Evolutionary conservation across 176 grass and related monocot species (phyloP).

Genomic region (Eleusine coracana): DNA sequence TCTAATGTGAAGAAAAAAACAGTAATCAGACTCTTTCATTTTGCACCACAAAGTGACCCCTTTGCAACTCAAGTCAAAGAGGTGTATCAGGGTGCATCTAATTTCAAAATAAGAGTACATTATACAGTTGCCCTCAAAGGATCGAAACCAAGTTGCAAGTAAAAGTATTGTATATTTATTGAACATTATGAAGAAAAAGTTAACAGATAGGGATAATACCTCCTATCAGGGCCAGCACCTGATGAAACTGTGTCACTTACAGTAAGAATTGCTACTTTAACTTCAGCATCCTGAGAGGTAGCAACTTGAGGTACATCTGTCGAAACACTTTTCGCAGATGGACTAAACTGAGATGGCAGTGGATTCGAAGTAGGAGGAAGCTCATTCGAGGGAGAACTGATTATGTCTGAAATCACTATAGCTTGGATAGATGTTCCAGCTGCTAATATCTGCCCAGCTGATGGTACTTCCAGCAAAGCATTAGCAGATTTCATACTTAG

Average conservation of each 20-base stretch:
- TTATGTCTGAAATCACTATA: conserved; percentile 74
- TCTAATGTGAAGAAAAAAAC: conserved; percentile 45
- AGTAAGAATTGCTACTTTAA: conserved; percentile 90
- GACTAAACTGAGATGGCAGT: conserved; percentile 25
- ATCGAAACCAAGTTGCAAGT: not conserved
- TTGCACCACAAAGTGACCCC: conserved; percentile 82
- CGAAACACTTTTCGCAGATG: conserved; percentile 23
- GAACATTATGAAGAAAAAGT: not conserved
- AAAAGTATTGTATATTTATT: conserved; percentile 23
- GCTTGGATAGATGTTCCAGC: conserved; percentile 71
- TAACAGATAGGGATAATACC: conserved; percentile 51
- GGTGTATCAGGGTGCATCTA: conserved; percentile 86
- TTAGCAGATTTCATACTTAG: conserved; percentile 97
- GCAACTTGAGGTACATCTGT: conserved; percentile 23
- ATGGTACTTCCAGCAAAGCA: conserved; percentile 74
- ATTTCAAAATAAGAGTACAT: conserved; percentile 8
- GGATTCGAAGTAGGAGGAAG: conserved; percentile 8
- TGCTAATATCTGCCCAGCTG: conserved; percentile 60
- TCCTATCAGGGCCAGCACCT: conserved; percentile 79
- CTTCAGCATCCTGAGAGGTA: conserved; percentile 44
- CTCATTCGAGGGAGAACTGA: conserved; percentile 44
- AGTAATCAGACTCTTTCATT: conserved; percentile 52
- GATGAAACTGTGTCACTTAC: conserved; percentile 97
- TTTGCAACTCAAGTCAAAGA: conserved; percentile 57
- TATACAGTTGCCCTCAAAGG: not conserved